Evolutionary conservation across 78 protist species (phyloP), one percentile per base, ranked within the genome.

Genomic region (Tieghemostelium lacteum): DNA sequence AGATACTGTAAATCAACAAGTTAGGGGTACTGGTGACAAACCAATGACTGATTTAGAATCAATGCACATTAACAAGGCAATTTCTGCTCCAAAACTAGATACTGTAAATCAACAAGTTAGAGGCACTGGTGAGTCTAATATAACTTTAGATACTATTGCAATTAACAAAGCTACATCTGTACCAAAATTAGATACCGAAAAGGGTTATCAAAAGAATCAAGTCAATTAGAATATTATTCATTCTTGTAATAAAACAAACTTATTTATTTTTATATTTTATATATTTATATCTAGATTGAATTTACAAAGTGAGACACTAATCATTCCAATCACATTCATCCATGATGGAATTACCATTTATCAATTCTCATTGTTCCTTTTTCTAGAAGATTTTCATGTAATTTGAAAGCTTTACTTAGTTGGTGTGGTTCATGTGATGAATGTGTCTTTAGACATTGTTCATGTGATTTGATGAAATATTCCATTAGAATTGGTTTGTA

Each of bases 321-420:
- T n/a, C n/a, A n/a, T n/a, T n/a, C n/a, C n/a, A n/a, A n/a, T n/a
- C n/a, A n/a, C n/a, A n/a, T n/a, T n/a, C n/a, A n/a, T n/a, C n/a
- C n/a, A n/a, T n/a, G n/a, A n/a, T n/a, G n/a, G n/a, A n/a, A n/a
- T 55, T 83, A 66, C 89, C 89, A 83, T n/a, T 57, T 83, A 34
- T 66, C 76, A 60, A 83, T 69, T 60, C 76, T 67, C 91, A 83
- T 83, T 8, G 91, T 83, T 29, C 78, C 91, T 58, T 83, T 83
- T 69, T 83, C 78, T 12, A 26, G 33, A 54, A 83, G 67, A 45
- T 83, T 55, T 54, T 26, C 7, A 69, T 83, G 39, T 7, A 83
- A 55, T 58, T 83, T 83, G 70, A 83, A 83, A 39, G 64, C 64
- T 52, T 83, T 83, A 33, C 69, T 78, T 39, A 83, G 39, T 58